phyloP scores from a whole-genome alignment of 257 asterid species.

The Capsicum chinense region DNA sequence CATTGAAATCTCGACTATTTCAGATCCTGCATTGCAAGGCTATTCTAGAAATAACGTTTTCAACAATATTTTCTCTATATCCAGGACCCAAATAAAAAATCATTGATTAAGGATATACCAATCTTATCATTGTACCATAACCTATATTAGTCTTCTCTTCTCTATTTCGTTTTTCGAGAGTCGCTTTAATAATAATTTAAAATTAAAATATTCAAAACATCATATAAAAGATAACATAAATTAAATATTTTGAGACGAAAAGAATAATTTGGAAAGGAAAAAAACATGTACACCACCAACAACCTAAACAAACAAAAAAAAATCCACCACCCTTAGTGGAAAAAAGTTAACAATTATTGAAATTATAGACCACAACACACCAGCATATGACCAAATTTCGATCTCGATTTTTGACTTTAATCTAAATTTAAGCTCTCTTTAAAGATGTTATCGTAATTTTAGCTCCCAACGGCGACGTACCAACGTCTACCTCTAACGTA shows the following conservation, averaged over 20 bases:
- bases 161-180: too few species aligned
- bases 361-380: background rate
- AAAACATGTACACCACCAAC: background rate
- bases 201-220: too few species aligned
- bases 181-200: too few species aligned
- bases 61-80: too few species aligned
- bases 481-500: conserved; percentile 68
- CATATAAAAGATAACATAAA: too few species aligned
- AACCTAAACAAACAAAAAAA: background rate
- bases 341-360: background rate
- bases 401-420: background rate
- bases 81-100: too few species aligned
- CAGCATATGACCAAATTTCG: background rate
- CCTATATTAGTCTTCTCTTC: too few species aligned
- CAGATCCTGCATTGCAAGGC: too few species aligned
- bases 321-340: background rate
- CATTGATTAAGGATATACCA: too few species aligned
- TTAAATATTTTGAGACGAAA: background rate
- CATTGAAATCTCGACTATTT: too few species aligned
- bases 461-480: conserved; percentile 64
- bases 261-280: background rate
- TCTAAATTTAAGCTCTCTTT: conserved; percentile 55
- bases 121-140: too few species aligned
- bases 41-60: too few species aligned
- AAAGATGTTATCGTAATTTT: conserved; percentile 67